Evolutionary conservation across 805 yeast genomes (phyloP).

Genomic region (Candida boidinii): DNA sequence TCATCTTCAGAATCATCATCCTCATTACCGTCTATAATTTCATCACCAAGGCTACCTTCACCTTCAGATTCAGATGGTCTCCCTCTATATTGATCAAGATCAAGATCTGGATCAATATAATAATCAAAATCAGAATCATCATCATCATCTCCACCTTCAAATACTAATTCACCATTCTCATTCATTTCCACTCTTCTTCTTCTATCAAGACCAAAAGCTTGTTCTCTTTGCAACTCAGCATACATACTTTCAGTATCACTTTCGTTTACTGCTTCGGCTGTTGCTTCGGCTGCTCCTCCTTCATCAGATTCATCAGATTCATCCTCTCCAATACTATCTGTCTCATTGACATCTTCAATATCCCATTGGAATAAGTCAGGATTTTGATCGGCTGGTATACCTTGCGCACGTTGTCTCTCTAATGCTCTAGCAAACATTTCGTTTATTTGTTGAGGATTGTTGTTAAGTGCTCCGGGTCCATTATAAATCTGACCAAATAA

Average conservation of each 20-base stretch:
- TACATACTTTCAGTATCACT: too few species aligned
- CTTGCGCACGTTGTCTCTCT: background rate
- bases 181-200: too few species aligned
- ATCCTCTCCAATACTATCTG: background rate
- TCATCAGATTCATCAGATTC: too few species aligned
- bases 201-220: too few species aligned
- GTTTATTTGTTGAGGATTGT: too few species aligned
- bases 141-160: constrained; percentile 1
- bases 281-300: too few species aligned
- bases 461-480: too few species aligned
- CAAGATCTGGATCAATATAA: background rate
- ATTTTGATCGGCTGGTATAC: background rate
- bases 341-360: background rate
- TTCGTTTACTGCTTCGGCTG: too few species aligned
- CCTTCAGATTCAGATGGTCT: too few species aligned
- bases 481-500: background rate
- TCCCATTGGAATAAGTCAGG: background rate
- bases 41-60: background rate
- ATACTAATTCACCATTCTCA: too few species aligned
- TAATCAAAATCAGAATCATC: constrained; percentile 1
- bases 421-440: constrained; percentile 7
- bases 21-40: background rate
- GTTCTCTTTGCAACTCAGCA: too few species aligned
- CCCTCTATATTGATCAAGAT: too few species aligned
- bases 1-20: constrained; percentile 3